Evolutionary conservation across 1,284 basidiomycete genomes (phyloP).

Genomic region (Testicularia cyperi): DNA sequence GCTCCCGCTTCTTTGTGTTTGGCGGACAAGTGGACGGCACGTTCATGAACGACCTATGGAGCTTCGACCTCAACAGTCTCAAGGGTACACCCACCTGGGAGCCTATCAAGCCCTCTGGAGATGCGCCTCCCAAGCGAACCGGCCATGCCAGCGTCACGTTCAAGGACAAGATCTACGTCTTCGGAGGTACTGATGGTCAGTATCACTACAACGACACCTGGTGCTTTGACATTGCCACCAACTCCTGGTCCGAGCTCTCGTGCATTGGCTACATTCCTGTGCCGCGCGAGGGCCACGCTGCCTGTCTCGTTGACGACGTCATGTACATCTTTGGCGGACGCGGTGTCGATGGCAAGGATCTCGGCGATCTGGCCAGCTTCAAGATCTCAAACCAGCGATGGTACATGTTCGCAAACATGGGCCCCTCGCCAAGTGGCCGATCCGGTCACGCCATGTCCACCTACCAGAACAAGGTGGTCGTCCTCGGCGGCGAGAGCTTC

Average conservation of each 20-base stretch:
- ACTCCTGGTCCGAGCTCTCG: conserved; percentile 85
- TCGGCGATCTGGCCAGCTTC: conserved; percentile 93
- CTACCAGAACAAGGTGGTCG: conserved; percentile 81
- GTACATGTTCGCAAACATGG: conserved; percentile 99
- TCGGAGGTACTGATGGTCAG: conserved; percentile 95
- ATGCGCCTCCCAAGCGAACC: conserved; percentile 81
- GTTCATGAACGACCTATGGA: conserved; percentile 94
- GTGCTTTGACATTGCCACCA: conserved; percentile 83
- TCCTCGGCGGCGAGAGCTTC: conserved; percentile 90
- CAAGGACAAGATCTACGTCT: conserved; percentile 80
- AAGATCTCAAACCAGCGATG: conserved; percentile 78
- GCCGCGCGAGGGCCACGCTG: conserved; percentile 93
- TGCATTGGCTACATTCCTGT: conserved; percentile 98
- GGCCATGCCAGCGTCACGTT: conserved; percentile 87
- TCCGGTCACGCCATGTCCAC: conserved; percentile 95
- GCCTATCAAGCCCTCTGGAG: conserved; percentile 68
- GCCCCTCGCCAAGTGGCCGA: conserved; percentile 83
- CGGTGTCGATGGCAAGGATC: conserved; percentile 93
- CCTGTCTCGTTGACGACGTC: conserved; percentile 93
- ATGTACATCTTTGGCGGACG: conserved; percentile 97
- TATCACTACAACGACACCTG: conserved; percentile 99
- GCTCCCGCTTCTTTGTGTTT: conserved; percentile 88
- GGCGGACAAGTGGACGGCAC: conserved; percentile 85
- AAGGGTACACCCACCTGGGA: conserved; percentile 66
- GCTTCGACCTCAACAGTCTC: conserved; percentile 75